These are phyloP conservation scores for Bremia lactucae DNA, from an alignment of 352 stramenopile genomes.

Conservation along the genomic window DNA sequence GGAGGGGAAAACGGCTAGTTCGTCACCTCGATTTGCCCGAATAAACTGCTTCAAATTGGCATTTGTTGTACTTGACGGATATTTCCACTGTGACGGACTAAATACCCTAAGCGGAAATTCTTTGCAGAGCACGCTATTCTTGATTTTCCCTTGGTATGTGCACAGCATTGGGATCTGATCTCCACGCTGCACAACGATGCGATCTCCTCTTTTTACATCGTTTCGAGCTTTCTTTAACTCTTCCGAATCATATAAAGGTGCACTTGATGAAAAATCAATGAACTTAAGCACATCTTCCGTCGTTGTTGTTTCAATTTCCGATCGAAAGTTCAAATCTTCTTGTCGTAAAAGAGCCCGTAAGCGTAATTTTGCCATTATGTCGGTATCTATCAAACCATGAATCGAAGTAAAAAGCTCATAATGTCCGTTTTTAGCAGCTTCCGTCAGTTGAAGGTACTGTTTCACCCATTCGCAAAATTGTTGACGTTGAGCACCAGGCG, in stretches of 20 bases:
- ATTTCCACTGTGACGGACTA: conserved; percentile 15
- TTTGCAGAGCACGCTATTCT: conserved; percentile 6
- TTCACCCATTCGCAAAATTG: too few species aligned
- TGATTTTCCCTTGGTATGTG: conserved; percentile 7
- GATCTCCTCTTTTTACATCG: conserved; percentile 10
- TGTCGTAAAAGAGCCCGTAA: too few species aligned
- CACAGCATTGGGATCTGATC: conserved; percentile 1
- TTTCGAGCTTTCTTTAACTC: neutral
- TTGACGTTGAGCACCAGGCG: too few species aligned
- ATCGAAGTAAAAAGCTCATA: too few species aligned
- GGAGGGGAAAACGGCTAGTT: too few species aligned
- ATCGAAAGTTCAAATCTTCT: too few species aligned
- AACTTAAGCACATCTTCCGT: conserved; percentile 2
- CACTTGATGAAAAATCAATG: neutral
- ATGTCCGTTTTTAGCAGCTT: too few species aligned
- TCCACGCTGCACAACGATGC: conserved; percentile 7
- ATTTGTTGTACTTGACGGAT: neutral
- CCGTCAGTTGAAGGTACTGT: too few species aligned
- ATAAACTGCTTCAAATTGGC: conserved; percentile 21
- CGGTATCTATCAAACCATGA: too few species aligned
- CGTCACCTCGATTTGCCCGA: conserved; percentile 14
- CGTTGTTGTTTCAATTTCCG: too few species aligned
- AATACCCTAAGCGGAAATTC: conserved; percentile 10
- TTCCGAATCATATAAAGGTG: too few species aligned
- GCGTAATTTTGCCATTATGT: too few species aligned